Evolutionary conservation across 805 yeast genomes (phyloP), one percentile per base, ranked within the genome.

Genomic region (Candida suzukii): DNA sequence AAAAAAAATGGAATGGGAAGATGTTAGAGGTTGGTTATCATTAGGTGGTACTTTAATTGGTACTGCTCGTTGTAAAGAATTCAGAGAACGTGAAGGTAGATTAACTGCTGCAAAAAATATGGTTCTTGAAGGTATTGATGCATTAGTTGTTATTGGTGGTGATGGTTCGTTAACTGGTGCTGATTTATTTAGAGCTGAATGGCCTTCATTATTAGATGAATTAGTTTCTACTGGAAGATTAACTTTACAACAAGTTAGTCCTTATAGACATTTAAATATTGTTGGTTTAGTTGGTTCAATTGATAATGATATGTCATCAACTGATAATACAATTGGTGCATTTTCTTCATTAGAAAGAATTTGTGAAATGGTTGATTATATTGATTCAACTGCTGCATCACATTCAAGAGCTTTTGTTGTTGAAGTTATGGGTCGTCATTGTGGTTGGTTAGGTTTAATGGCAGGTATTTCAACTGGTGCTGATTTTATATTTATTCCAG

Each of bases 371-470:
- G 76, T 84, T 48, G 95, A 84, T 62, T 84, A 81, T 56, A 83
- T 84, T 46, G 91, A 83, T 58, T 88, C 90, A 20, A 84, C 95
- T 20, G 95, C 95, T 20, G 74, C 76, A 40, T 83, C 90, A 1
- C 95, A 84, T 60, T 82, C 88, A 25, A 68, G 95, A 57, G 93
- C 91, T 4, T 84, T 84, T 54, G 86, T 84, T 32, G 79, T 84
- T 33, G 95, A 84, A 65, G 95, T 84, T 17, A 84, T 84, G 95
- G 95, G 95, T 45, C 73, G 95, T 63, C 88, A 84, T 60, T 84
- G 95, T 68, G 95, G 95, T 47, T 84, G 95, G 95, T 70, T 84
- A 47, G 91, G 85, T 1, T 66, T 84, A 46, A 78, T 83, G 83
- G 80, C 91, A 16, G 95, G 93, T 48, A 70, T 84, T 45, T 75